phyloP scores from a whole-genome alignment of 164 flowering plant genomes.

The Magnolia kwangsiensis region DNA sequence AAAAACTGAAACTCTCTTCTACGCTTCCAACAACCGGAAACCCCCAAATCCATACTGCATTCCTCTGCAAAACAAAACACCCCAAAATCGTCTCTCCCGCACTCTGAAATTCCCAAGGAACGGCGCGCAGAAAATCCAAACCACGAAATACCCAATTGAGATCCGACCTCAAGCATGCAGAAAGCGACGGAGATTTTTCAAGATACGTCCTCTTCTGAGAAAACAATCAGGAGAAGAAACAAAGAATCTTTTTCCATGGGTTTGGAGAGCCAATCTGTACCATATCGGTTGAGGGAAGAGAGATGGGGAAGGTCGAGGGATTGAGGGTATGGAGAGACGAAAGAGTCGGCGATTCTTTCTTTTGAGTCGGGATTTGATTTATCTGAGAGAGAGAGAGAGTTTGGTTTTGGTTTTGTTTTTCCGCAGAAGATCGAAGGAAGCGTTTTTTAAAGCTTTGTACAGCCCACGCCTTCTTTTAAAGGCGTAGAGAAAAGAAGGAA shows the following conservation, averaged over 20 bases:
- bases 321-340: neutral
- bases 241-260: neutral
- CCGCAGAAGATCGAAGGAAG: neutral
- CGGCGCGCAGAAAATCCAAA: neutral
- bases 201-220: neutral
- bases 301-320: neutral
- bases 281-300: neutral
- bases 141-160: neutral
- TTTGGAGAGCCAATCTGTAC: neutral
- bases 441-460: neutral
- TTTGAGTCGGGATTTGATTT: neutral
- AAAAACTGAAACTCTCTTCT: slow-evolving; percentile 16
- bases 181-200: neutral
- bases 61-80: slow-evolving; percentile 5
- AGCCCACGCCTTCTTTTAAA: neutral
- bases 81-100: neutral
- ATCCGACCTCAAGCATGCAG: neutral
- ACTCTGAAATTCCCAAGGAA: neutral
- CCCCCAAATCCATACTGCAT: slow-evolving; percentile 20
- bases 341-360: neutral
- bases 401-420: neutral
- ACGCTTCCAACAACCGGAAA: slow-evolving; percentile 15
- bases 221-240: neutral
- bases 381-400: neutral
- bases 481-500: neutral